Evolutionary conservation across 208 protist species (phyloP).

Genomic region (Tritrichomonas foetus): DNA sequence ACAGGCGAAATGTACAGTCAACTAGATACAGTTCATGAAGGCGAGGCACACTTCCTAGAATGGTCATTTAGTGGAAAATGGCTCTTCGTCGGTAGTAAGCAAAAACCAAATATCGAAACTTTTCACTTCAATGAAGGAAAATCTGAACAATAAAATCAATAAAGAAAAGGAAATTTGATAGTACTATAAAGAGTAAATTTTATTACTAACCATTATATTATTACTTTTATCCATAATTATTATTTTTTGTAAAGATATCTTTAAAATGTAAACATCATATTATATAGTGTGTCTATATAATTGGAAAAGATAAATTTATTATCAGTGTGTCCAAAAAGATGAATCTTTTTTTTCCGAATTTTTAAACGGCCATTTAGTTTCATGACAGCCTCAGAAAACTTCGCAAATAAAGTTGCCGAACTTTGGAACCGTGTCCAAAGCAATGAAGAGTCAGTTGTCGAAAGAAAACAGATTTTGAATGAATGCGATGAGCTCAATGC

Average conservation of each 20-base stretch:
- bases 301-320: no score
- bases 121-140: neutral
- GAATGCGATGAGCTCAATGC: neutral
- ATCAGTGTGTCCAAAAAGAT: no score
- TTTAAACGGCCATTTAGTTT: constrained; percentile 28
- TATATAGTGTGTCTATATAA: no score
- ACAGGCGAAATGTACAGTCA: neutral
- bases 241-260: no score
- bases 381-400: neutral
- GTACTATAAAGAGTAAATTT: no score
- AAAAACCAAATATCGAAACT: neutral
- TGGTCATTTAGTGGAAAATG: neutral
- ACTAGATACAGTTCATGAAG: neutral
- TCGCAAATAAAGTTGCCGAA: neutral
- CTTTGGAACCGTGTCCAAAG: constrained; percentile 30
- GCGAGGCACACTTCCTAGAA: neutral
- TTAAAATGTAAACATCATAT: no score
- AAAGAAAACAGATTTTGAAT: neutral
- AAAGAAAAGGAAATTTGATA: no score
- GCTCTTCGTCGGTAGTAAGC: neutral
- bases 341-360: no score
- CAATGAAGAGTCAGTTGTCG: neutral
- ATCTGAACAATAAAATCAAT: no score
- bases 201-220: no score
- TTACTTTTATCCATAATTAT: no score